Evolutionary conservation across 345 rosid genomes (phyloP).

Genomic region (Eutrema heterophyllum): DNA sequence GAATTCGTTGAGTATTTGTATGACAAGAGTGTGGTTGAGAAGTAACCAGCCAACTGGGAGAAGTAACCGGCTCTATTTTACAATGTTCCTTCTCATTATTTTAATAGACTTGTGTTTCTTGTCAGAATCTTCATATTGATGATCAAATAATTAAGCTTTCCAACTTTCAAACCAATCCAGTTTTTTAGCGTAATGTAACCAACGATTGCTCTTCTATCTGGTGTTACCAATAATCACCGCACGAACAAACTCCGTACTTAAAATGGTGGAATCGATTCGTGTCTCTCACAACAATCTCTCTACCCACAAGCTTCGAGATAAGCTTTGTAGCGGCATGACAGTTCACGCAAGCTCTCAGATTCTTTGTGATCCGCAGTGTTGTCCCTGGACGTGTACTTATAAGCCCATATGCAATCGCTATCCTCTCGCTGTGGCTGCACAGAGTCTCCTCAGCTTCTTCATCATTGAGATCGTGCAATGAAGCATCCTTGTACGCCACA

Average conservation of each 20-base stretch:
- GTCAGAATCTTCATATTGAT: conserved; percentile 25
- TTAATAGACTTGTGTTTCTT: conserved; percentile 16
- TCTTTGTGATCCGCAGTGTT: conserved; percentile 52
- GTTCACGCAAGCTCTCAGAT: conserved; percentile 60
- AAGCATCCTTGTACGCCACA: conserved; percentile 41
- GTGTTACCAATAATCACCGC: conserved; percentile 47
- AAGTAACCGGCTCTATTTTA: conserved; percentile 16
- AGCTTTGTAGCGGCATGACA: conserved; percentile 60
- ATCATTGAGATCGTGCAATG: conserved; percentile 51
- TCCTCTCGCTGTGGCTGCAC: conserved; percentile 67
- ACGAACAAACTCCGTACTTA: conserved; percentile 50
- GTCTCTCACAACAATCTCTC: conserved; percentile 64
- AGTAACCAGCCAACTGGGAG: conserved; percentile 19
- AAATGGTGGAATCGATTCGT: conserved; percentile 67
- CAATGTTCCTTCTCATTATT: conserved; percentile 9
- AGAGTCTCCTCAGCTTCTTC: conserved; percentile 62
- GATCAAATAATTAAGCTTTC: conserved; percentile 22
- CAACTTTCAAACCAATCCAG: conserved; percentile 15
- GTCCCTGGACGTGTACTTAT: conserved; percentile 55
- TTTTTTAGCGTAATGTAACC: neutral
- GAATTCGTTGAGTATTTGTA: conserved; percentile 91
- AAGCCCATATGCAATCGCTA: conserved; percentile 65
- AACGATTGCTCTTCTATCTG: neutral
- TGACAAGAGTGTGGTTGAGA: conserved; percentile 53
- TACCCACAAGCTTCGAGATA: conserved; percentile 50